A percentile compares a stretch with the other conserved stretches of the same genome.
Evolutionary conservation across 352 stramenopile genomes (phyloP).

Genomic region (Peronosclerospora sorghi): DNA sequence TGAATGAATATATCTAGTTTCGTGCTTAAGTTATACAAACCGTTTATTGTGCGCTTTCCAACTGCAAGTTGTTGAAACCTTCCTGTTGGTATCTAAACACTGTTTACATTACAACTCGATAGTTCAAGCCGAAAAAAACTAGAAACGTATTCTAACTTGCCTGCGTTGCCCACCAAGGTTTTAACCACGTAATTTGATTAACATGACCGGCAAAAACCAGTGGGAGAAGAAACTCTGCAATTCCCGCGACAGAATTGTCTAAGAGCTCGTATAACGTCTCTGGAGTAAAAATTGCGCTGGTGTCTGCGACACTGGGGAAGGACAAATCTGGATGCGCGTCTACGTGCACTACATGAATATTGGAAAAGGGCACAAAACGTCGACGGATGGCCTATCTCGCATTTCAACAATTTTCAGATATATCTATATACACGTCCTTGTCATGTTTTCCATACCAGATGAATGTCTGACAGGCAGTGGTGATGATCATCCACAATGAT

Average conservation of each 20-base stretch:
- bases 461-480: slow-evolving; percentile 61
- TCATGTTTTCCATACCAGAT: slow-evolving; percentile 33
- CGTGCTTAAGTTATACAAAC: slow-evolving; percentile 6
- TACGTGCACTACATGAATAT: slow-evolving; percentile 66
- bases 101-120: neutral
- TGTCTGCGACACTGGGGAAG: slow-evolving; percentile 35
- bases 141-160: neutral
- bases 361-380: slow-evolving; percentile 47
- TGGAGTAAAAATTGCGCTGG: slow-evolving; percentile 47
- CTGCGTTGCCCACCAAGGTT: slow-evolving; percentile 69
- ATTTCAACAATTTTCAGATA: too few relatives aligned
- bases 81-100: slow-evolving; percentile 26
- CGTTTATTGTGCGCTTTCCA: slow-evolving; percentile 26
- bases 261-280: slow-evolving; percentile 63
- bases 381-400: slow-evolving; percentile 53
- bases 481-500: slow-evolving; percentile 74
- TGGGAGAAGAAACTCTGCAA: slow-evolving; percentile 80
- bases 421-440: too few relatives aligned
- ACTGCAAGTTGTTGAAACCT: slow-evolving; percentile 23
- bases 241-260: slow-evolving; percentile 53
- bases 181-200: slow-evolving; percentile 66
- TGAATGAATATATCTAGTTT: neutral
- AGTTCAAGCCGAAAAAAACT: neutral
- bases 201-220: slow-evolving; percentile 74
- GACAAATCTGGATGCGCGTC: slow-evolving; percentile 83